These are phyloP conservation scores for Lachnellula cervina DNA, from an alignment of 2,329 filamentous ascomycete genomes.

Conservation along the genomic window DNA sequence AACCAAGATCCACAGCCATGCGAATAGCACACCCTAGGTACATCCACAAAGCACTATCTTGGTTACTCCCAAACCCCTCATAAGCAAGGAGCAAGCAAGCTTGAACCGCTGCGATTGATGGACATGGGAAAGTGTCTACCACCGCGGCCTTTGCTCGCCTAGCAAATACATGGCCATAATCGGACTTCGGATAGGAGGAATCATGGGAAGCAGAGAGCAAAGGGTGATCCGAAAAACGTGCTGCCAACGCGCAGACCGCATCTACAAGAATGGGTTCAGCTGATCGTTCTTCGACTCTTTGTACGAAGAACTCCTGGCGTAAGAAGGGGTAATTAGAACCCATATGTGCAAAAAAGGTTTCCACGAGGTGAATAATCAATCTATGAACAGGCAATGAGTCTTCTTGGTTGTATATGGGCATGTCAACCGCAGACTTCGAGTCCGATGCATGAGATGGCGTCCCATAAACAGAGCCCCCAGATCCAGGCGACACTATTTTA, in stretches of 20 bases:
- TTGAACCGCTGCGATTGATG: constrained; percentile 77
- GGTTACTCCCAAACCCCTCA: constrained; percentile 81
- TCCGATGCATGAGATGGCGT: constrained; percentile 22
- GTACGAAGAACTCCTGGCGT: constrained; percentile 65
- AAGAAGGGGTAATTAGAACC: constrained; percentile 86
- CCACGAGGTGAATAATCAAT: constrained; percentile 70
- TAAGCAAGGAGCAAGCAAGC: constrained; percentile 81
- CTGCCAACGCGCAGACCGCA: constrained; percentile 75
- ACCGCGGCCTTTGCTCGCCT: constrained; percentile 78
- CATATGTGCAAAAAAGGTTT: constrained; percentile 75
- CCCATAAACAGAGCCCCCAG: constrained; percentile 18
- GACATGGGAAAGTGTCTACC: constrained; percentile 77
- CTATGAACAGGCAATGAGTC: constrained; percentile 67
- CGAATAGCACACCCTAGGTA: constrained; percentile 83
- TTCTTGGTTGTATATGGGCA: constrained; percentile 72
- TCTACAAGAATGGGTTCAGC: constrained; percentile 83
- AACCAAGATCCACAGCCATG: constrained; percentile 72
- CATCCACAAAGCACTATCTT: constrained; percentile 91
- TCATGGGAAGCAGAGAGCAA: constrained; percentile 47
- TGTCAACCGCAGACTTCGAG: constrained; percentile 30
- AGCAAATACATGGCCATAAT: constrained; percentile 73
- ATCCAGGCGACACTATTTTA: constrained; percentile 25
- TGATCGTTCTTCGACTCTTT: constrained; percentile 73
- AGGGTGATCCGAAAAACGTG: constrained; percentile 67
- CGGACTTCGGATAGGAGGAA: constrained; percentile 50